Conservation (phyloP, 2,329 filamentous ascomycete species). For the Aspergillus quadricinctus region DNA sequence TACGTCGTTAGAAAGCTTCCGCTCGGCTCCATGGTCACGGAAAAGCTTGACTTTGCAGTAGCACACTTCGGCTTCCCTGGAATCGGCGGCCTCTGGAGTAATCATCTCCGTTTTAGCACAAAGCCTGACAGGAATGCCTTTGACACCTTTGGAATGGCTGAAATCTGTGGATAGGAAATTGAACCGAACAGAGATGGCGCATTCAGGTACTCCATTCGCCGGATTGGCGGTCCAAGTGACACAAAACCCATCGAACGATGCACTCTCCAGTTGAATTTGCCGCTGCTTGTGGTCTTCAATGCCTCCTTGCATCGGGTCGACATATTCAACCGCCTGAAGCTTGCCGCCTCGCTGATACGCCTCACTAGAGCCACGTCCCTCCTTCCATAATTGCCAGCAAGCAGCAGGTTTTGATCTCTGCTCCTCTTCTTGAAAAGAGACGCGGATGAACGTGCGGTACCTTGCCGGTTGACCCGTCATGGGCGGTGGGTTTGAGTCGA, state of each 20-base stretch:
- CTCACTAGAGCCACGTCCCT: constrained; percentile 91
- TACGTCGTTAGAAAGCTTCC: constrained; percentile 90
- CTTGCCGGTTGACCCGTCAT: constrained; percentile 58
- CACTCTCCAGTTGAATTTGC: constrained; percentile 65
- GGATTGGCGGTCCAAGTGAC: constrained; percentile 78
- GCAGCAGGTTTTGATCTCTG: constrained; percentile 76
- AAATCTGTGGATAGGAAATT: constrained; percentile 99
- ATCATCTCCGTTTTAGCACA: constrained; percentile 83
- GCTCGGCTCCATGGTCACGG: constrained; percentile 89
- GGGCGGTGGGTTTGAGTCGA: constrained; percentile 66
- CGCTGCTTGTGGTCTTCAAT: constrained; percentile 54
- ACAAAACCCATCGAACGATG: constrained; percentile 91
- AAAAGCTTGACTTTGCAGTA: constrained; percentile 98
- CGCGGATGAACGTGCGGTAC: constrained; percentile 88
- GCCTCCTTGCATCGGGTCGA: constrained; percentile 60
- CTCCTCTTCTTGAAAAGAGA: constrained; percentile 95
- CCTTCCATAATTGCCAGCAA: constrained; percentile 94
- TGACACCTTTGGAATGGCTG: constrained; percentile 97
- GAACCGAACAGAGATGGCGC: constrained; percentile 86
- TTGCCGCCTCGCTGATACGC: constrained; percentile 90
- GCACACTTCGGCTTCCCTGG: constrained; percentile 65
- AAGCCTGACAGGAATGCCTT: constrained; percentile 89
- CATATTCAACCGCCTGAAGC: constrained; percentile 90
- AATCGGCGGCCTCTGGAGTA: constrained; percentile 47
- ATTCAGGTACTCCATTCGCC: constrained; percentile 63